phyloP scores from a whole-genome alignment of 768 basidiomycete genomes.

The Suillus variegatus region DNA sequence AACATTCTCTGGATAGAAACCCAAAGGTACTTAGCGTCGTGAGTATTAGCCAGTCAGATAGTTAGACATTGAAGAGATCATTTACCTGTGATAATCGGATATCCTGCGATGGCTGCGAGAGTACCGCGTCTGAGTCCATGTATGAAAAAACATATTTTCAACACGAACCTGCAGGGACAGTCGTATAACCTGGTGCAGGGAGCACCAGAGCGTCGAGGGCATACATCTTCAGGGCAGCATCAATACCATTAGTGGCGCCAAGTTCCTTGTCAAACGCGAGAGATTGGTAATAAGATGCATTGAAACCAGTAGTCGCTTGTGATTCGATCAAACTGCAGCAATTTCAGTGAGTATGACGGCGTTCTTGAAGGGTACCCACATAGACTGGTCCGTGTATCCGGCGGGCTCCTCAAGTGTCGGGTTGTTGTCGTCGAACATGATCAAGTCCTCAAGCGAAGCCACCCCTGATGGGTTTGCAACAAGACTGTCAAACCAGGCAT shows the following conservation, averaged over 20 bases:
- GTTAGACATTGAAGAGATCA: not conserved
- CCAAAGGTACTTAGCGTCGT: slow-evolving; percentile 34
- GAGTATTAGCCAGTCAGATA: not conserved
- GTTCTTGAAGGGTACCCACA: slow-evolving; percentile 21
- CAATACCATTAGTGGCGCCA: slow-evolving; percentile 54
- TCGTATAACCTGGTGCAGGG: slow-evolving; percentile 33
- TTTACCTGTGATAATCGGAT: slow-evolving; percentile 35
- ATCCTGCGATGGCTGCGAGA: slow-evolving; percentile 34
- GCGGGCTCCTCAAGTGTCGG: slow-evolving; percentile 47
- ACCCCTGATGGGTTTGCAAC: slow-evolving; percentile 59
- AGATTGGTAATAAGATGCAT: slow-evolving; percentile 42
- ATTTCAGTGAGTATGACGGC: slow-evolving; percentile 12
- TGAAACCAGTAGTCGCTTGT: slow-evolving; percentile 28
- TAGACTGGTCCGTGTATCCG: slow-evolving; percentile 34
- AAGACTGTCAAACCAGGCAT: slow-evolving; percentile 47
- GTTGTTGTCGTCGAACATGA: slow-evolving; percentile 54
- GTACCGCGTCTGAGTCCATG: not conserved
- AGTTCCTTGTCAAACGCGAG: slow-evolving; percentile 48
- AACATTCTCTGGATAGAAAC: slow-evolving; percentile 38
- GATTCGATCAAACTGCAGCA: slow-evolving; percentile 22
- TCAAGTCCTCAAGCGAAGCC: slow-evolving; percentile 56
- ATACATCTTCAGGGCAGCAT: slow-evolving; percentile 46
- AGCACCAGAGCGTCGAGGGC: slow-evolving; percentile 53
- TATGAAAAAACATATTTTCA: not conserved
- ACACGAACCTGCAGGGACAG: slow-evolving; percentile 22